phyloP scores from a whole-genome alignment of 371 early-diverging fungal genomes.

The Mucor racemosus region DNA sequence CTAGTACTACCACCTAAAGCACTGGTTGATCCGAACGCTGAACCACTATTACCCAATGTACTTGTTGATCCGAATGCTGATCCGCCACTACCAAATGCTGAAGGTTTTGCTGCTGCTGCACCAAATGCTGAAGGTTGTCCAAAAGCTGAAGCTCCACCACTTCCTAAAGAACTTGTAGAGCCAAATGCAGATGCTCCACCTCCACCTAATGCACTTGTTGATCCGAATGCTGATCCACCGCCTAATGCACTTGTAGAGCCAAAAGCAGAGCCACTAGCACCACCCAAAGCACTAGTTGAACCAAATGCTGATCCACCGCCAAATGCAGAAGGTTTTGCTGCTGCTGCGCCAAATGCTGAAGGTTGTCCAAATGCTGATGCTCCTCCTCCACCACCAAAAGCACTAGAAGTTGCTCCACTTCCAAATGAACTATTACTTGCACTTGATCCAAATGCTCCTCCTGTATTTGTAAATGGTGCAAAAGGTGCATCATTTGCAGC shows the following conservation, averaged over 20 bases:
- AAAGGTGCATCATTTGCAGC: constrained; percentile 23
- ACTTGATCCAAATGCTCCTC: constrained; percentile 23
- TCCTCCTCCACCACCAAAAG: constrained; percentile 20
- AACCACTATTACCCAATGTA: constrained; percentile 5
- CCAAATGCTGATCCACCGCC: constrained; percentile 21
- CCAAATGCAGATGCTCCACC: constrained; percentile 34
- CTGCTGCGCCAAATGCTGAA: constrained; percentile 14
- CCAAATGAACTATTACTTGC: constrained; percentile 27
- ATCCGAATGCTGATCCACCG: constrained; percentile 28
- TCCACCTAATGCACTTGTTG: constrained; percentile 28
- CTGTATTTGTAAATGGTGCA: constrained; percentile 36
- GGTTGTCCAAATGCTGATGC: constrained; percentile 31
- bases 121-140: constrained; percentile 35
- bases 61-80: constrained; percentile 22
- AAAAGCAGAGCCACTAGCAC: constrained; percentile 27
- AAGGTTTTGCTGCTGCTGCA: too few relatives aligned
- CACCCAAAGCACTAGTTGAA: constrained; percentile 15
- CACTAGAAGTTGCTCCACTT: background rate
- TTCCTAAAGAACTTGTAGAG: constrained; percentile 18
- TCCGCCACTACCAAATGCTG: background rate
- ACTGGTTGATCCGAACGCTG: constrained; percentile 31
- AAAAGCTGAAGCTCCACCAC: constrained; percentile 31
- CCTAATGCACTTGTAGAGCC: constrained; percentile 20
- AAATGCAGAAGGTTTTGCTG: constrained; percentile 22
- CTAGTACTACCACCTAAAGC: constrained; percentile 13